These are phyloP conservation scores for Neoascochyta sp. DNA, from an alignment of 2,329 filamentous ascomycete genomes.

Conservation along the genomic window DNA sequence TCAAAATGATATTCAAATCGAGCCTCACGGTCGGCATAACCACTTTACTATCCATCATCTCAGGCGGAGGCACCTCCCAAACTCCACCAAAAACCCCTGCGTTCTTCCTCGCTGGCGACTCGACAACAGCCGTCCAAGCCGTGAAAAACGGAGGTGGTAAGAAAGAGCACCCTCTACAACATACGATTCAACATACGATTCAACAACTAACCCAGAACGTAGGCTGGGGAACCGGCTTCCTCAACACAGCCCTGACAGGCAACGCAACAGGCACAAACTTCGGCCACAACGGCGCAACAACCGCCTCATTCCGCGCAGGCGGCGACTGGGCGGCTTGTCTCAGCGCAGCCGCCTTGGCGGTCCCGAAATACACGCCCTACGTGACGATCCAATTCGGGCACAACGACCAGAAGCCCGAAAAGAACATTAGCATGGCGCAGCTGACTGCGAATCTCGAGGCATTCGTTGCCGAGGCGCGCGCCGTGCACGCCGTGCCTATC, in stretches of 20 bases:
- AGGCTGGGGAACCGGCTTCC: constrained; percentile 57
- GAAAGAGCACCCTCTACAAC: too few relatives aligned
- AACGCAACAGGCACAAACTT: constrained; percentile 54
- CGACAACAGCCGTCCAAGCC: constrained; percentile 32
- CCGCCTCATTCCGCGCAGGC: constrained; percentile 51
- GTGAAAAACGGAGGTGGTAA: constrained; percentile 16
- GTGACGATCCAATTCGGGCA: constrained; percentile 60
- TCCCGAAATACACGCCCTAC: constrained; percentile 43
- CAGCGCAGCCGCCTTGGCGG: constrained; percentile 33
- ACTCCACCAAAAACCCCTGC: constrained; percentile 14
- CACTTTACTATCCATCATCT: too few relatives aligned
- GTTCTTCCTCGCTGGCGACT: constrained; percentile 38
- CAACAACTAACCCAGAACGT: constrained; percentile 4
- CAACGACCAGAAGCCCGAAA: constrained; percentile 54
- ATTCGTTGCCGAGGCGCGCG: constrained; percentile 35
- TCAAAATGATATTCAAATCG: too few relatives aligned
- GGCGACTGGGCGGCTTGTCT: constrained; percentile 54
- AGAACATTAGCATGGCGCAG: constrained; percentile 43
- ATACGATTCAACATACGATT: not conserved
- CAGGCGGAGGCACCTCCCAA: too few relatives aligned
- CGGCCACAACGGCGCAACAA: constrained; percentile 53
- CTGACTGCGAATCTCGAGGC: constrained; percentile 51
- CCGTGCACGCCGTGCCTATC: constrained; percentile 38
- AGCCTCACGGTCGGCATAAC: too few relatives aligned
- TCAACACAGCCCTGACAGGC: constrained; percentile 45